Base-by-base conservation (phyloP, 1,284 basidiomycete species). In the Ceratobasidium sp. region DNA sequence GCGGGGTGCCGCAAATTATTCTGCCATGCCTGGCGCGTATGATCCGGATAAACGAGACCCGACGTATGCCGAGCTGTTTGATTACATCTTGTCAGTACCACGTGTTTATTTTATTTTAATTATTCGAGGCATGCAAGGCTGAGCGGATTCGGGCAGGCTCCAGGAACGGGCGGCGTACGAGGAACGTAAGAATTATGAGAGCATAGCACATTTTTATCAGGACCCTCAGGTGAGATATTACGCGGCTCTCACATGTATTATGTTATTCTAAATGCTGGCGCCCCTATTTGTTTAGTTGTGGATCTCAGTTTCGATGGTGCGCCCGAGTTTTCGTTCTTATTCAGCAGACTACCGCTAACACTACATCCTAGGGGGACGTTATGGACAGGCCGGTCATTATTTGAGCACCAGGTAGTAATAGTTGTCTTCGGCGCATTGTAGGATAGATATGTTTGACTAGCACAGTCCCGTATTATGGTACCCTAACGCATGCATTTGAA, bases 231-330 rank as follows among this genome's bases (percentile, higher is more conserved):
- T 73, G 60, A 41, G 36, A 41, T 4, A 11, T 41, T 41, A 19
- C 47, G 47, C 31, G 24, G n/a, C 27, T 53, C 50, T 54, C 36
- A 24, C 17, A 31, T 22, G 50, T 31, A n/a, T 44, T 1, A 1
- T 53, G 15, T 33, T 51, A 33, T 51, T 54, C 24, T 54, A n/a
- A 6, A n/a, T 19, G 11, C 7, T 14, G 15, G 45, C 41, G 19
- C 17, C 54, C 57, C 36, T 22, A 64, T n/a, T 44, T 36, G 47
- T 22, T n/a, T 15, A 73, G 71, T 33, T 73, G 7, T 73, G 71
- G 71, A 63, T 73, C 54, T 73, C 71, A 54, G 71, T 48, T 41
- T 51, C 71, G 41, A 73, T 73, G 71, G 71, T 73, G 45, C 33
- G 50, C 29, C 33, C 17, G 24, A 31, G 27, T 36, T 54, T 19